Conservation (phyloP, 345 rosid species). For the Psidium friedrichsthalianum region DNA sequence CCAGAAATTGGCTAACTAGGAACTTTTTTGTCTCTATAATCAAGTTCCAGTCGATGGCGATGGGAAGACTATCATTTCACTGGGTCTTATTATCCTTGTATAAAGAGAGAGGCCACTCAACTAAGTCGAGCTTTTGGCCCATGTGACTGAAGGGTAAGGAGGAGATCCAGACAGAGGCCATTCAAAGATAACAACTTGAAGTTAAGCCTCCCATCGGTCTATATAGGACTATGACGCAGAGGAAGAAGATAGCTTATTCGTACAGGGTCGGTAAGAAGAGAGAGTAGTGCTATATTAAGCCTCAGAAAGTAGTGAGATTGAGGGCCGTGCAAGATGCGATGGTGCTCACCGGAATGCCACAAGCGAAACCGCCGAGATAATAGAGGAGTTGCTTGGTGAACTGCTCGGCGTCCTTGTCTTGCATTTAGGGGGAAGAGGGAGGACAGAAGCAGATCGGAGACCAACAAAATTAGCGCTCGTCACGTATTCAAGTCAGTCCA, state of each 20-base stretch:
- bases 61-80: not conserved
- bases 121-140: not conserved
- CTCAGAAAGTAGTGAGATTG: constrained; percentile 8
- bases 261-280: not conserved
- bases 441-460: not conserved
- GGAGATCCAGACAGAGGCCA: not conserved
- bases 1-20: not conserved
- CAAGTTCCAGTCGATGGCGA: too few species aligned
- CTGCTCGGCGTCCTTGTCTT: constrained; percentile 91
- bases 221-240: not conserved
- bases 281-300: not conserved
- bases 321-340: not conserved
- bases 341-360: constrained; percentile 90
- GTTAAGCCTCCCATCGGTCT: not conserved
- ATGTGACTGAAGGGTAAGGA: not conserved
- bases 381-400: constrained; percentile 77
- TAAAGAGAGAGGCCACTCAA: not conserved
- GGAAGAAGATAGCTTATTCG: not conserved
- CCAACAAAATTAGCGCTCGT: not conserved
- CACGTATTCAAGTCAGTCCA: not conserved
- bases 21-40: not conserved
- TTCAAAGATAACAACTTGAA: not conserved
- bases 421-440: not conserved
- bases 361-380: constrained; percentile 83
- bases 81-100: not conserved